phyloP scores from a whole-genome alignment of 2,329 filamentous ascomycete species.

The Clonostachys chloroleuca region DNA sequence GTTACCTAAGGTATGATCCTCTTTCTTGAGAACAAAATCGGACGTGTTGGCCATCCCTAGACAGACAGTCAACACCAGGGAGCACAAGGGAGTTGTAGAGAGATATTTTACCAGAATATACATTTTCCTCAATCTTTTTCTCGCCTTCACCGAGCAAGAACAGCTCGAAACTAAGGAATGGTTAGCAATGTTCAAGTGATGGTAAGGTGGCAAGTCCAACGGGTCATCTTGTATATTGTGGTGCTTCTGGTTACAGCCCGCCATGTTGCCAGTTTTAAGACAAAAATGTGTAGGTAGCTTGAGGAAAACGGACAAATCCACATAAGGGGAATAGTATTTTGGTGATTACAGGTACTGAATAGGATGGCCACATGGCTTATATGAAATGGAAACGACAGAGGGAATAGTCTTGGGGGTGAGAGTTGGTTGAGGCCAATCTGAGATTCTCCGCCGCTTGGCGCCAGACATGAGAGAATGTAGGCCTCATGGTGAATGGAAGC shows the following conservation, averaged over 20 bases:
- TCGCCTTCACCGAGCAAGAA: conserved; percentile 85
- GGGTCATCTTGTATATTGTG: conserved; percentile 27
- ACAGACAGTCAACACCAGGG: neutral
- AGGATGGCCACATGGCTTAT: too few relatives aligned
- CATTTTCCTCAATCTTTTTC: conserved; percentile 87
- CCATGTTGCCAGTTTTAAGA: conserved; percentile 11
- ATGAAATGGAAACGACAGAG: too few relatives aligned
- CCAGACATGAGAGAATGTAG: too few relatives aligned
- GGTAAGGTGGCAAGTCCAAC: conserved; percentile 3
- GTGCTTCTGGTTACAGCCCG: conserved; percentile 30
- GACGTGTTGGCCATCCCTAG: conserved; percentile 85
- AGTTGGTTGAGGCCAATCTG: too few relatives aligned
- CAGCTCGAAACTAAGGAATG: conserved; percentile 75
- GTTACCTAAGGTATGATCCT: conserved; percentile 94
- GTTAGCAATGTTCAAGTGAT: neutral
- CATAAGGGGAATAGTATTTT: neutral
- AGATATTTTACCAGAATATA: conserved; percentile 75
- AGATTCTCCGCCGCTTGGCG: too few relatives aligned
- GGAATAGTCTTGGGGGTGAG: too few relatives aligned
- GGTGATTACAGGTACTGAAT: too few relatives aligned
- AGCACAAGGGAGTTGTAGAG: too few relatives aligned
- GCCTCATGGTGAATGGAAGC: too few relatives aligned
- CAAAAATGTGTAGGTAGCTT: neutral
- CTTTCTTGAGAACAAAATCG: conserved; percentile 92
- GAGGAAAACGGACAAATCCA: neutral